Conservation (phyloP, 352 stramenopile genomes). For the Phytophthora citricola region DNA sequence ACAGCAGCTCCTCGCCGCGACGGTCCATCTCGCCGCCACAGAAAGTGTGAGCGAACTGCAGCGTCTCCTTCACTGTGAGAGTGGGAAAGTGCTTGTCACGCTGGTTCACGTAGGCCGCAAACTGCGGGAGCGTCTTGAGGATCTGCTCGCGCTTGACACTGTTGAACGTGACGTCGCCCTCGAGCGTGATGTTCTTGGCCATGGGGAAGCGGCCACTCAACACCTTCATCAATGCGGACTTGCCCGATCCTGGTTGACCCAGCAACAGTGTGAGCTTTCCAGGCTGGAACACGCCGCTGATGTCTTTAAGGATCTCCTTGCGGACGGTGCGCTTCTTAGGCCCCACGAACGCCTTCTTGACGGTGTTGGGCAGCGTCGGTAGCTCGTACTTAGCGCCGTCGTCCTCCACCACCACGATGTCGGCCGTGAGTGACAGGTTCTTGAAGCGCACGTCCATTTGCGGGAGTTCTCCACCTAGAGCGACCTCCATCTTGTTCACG, state of each 20-base stretch:
- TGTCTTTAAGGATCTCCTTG: constrained; percentile 50
- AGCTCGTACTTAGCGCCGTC: constrained; percentile 31
- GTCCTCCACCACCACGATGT: constrained; percentile 37
- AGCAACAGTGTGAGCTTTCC: constrained; percentile 48
- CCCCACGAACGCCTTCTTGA: constrained; percentile 39
- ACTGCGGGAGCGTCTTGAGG: constrained; percentile 45
- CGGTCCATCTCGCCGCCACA: constrained; percentile 34
- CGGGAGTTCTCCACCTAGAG: constrained; percentile 30
- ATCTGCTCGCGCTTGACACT: constrained; percentile 36
- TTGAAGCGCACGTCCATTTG: constrained; percentile 58
- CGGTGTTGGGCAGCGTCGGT: constrained; percentile 36
- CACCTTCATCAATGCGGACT: constrained; percentile 53
- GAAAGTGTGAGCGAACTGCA: constrained; percentile 53
- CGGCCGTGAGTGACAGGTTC: constrained; percentile 43
- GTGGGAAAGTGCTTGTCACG: constrained; percentile 43
- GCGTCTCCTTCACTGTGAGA: constrained; percentile 44
- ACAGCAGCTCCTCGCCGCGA: constrained; percentile 14
- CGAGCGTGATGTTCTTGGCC: constrained; percentile 45
- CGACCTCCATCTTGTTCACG: constrained; percentile 24
- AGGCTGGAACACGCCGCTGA: constrained; percentile 38
- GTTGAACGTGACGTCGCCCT: constrained; percentile 51
- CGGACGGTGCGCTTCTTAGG: constrained; percentile 34
- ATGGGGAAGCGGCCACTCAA: constrained; percentile 45
- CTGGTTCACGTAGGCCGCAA: constrained; percentile 41
- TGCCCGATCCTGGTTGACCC: constrained; percentile 43